Conservation (phyloP, 768 basidiomycete species). For the Sarcodon aspratus region DNA sequence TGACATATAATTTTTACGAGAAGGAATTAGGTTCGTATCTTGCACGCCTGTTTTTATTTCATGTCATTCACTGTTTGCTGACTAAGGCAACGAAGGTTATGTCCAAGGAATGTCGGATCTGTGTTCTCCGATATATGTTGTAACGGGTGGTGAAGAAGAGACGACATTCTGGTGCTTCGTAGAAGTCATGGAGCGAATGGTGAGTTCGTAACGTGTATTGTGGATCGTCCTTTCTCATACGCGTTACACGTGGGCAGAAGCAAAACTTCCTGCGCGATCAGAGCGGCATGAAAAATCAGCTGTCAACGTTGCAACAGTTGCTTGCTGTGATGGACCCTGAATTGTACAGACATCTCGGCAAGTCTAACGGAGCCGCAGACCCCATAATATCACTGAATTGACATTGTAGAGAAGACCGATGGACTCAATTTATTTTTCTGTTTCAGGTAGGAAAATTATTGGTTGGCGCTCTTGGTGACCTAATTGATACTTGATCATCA, state of each 20-base stretch:
- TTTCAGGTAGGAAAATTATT: slow-evolving; percentile 60
- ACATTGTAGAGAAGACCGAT: slow-evolving; percentile 64
- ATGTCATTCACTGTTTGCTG: slow-evolving; percentile 5
- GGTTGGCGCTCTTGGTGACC: neutral
- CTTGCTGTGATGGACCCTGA: slow-evolving; percentile 94
- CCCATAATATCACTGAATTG: neutral
- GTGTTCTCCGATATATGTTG: slow-evolving; percentile 87
- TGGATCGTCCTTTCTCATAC: neutral
- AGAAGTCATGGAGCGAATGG: slow-evolving; percentile 92
- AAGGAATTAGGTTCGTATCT: slow-evolving; percentile 64
- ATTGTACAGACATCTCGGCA: slow-evolving; percentile 83
- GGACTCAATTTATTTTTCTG: slow-evolving; percentile 95
- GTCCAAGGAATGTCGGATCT: slow-evolving; percentile 99
- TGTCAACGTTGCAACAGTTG: slow-evolving; percentile 81
- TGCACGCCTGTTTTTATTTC: slow-evolving; percentile 1
- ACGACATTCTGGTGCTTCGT: slow-evolving; percentile 96
- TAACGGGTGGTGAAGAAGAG: slow-evolving; percentile 81
- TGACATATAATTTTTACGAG: slow-evolving; percentile 89
- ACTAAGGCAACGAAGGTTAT: slow-evolving; percentile 49
- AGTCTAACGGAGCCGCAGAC: slow-evolving; percentile 5
- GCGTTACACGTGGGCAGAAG: slow-evolving; percentile 38
- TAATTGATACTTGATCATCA: slow-evolving; percentile 16
- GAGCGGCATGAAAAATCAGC: slow-evolving; percentile 93
- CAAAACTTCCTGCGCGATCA: slow-evolving; percentile 94
- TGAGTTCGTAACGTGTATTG: slow-evolving; percentile 21